Evolutionary conservation across 2,329 filamentous ascomycete species (phyloP), one percentile per base, ranked within the genome.

Genomic region (Fusarium sp.): DNA sequence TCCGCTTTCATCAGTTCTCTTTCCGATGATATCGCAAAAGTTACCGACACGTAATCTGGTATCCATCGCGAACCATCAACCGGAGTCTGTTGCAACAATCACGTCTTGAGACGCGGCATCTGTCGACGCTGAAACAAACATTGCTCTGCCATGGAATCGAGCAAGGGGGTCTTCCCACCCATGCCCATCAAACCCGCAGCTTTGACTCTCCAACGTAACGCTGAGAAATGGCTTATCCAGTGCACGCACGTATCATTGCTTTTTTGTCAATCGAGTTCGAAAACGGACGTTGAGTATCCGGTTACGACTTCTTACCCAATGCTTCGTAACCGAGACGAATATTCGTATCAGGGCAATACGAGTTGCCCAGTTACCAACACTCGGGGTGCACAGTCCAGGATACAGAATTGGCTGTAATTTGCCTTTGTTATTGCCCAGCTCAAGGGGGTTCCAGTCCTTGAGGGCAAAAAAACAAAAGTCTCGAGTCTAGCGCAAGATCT

Each of bases 141-240:
- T 60, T 60, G 62, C 56, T 75, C 66, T 62, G 56, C 69, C 60
- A 57, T 14, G 27, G 31, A 72, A 72, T 69, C 45, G 10, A 47
- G 47, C 20, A 24, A 61, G 38, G 45, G 22, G 31, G 31, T 6
- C 31, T 31, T 56, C 71, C 72, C 52, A 52, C 40, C 42, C 42
- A 47, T 75, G 72, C 64, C 31, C 40, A 62, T 65, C 58, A 47
- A 61, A 60, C 40, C 14, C 40, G 9, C 29, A 29, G 20, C 67
- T 70, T 69, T 59, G 59, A 38, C 61, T 65, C 11, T 69, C 58
- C 70, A 67, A 52, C 71, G 38, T 35, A 59, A 72, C 67, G 67
- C 67, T 74, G 68, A 59, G 67, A 74, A 74, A 73, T 60, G 71
- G 71, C 71, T 74, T 27, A 18, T 74, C 62, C 60, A 62, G 34